Conservation (phyloP, 2,329 filamentous ascomycete species). For the Microdochium nivale region DNA sequence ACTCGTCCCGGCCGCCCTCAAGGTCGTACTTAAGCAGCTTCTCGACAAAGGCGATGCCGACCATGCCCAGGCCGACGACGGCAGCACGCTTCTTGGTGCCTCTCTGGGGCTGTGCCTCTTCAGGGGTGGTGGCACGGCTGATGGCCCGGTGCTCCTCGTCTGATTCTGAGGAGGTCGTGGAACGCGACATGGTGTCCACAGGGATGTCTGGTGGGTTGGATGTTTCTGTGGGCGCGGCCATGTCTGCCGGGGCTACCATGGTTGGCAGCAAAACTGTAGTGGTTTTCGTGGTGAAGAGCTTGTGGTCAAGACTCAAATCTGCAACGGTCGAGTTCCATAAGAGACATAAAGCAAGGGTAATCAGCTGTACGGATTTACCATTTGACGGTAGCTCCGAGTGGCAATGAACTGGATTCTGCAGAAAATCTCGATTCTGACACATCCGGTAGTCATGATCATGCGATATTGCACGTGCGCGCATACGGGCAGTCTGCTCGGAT, state of each 20-base stretch:
- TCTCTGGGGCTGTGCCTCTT: constrained; percentile 31
- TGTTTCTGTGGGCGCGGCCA: background rate
- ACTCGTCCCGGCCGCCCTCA: constrained; percentile 42
- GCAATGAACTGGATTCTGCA: background rate
- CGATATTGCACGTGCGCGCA: background rate
- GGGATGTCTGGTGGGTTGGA: background rate
- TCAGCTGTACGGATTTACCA: background rate
- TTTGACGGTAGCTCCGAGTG: background rate
- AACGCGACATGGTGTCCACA: background rate
- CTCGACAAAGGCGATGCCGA: constrained; percentile 82
- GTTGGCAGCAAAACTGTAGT: background rate
- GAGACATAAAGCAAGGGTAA: background rate
- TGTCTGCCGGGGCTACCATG: background rate
- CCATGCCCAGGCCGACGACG: constrained; percentile 86
- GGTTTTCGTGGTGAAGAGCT: background rate
- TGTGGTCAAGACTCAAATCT: background rate
- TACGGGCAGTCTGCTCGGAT: background rate
- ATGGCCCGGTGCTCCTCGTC: background rate
- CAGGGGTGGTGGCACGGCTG: constrained; percentile 22
- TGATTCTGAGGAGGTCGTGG: background rate
- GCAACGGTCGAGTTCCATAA: background rate
- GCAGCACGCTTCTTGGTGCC: constrained; percentile 57
- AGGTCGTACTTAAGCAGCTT: constrained; percentile 77
- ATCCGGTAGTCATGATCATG: background rate
- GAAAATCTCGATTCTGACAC: background rate